Evolutionary conservation across 106 monocot species (phyloP).

Genomic region (Xerophyta viscosa): DNA sequence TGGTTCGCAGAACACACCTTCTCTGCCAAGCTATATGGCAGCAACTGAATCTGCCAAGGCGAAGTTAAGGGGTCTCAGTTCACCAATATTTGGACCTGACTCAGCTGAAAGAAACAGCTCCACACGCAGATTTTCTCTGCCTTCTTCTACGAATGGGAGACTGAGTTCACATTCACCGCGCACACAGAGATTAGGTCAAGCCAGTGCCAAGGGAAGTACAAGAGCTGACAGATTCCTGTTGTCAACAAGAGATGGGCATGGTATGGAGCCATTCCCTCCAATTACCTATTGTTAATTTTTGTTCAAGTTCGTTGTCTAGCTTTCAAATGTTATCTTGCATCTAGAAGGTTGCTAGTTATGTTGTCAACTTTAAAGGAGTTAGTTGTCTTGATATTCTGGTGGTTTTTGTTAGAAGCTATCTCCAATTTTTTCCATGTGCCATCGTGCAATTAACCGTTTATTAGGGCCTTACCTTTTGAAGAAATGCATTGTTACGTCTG

Average conservation of each 20-base stretch:
- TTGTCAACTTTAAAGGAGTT: too few species aligned
- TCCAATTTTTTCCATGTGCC: too few species aligned
- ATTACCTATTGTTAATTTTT: background rate
- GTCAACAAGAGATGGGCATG: conserved; percentile 51
- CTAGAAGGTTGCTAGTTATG: too few species aligned
- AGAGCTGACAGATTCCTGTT: conserved; percentile 39
- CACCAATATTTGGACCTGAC: conserved; percentile 59
- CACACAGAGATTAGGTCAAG: conserved; percentile 36
- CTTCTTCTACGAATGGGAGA: conserved; percentile 61
- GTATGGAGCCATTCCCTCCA: conserved; percentile 10
- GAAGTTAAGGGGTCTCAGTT: conserved; percentile 50
- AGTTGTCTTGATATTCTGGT: too few species aligned
- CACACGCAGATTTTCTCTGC: conserved; percentile 73
- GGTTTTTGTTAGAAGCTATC: too few species aligned
- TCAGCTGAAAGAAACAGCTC: conserved; percentile 48
- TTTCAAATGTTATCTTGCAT: too few species aligned
- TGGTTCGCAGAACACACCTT: conserved; percentile 40
- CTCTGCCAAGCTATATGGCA: conserved; percentile 79
- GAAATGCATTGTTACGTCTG: too few species aligned
- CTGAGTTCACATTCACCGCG: conserved; percentile 42
- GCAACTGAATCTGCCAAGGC: conserved; percentile 77
- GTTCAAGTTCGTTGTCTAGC: background rate
- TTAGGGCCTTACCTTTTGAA: too few species aligned
- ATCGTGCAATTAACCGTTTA: too few species aligned
- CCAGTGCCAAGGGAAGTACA: conserved; percentile 24